Conservation (phyloP, 2,329 filamentous ascomycete species). For the Neonectria sp. region DNA sequence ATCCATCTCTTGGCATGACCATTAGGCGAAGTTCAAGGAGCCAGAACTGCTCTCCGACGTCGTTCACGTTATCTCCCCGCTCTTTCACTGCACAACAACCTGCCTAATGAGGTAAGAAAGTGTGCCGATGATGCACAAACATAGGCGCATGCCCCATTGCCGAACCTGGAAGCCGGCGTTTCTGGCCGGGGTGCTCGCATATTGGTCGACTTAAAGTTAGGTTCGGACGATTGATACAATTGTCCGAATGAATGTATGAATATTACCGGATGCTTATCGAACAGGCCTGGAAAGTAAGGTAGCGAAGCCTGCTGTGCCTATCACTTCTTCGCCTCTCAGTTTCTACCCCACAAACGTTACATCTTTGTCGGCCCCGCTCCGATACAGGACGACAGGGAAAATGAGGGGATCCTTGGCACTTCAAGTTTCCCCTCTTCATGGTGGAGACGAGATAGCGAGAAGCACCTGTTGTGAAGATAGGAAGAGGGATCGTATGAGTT, state of each 20-base stretch:
- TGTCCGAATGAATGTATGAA: neutral
- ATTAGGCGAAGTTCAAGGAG: conserved; percentile 3
- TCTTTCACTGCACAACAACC: conserved; percentile 7
- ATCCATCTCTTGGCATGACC: neutral
- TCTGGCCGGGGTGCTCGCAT: neutral
- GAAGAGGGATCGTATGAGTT: too few species aligned
- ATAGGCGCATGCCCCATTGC: conserved; percentile 2
- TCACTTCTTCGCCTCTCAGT: too few species aligned
- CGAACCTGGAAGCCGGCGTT: conserved; percentile 20
- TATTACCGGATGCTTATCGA: neutral
- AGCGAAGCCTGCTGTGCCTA: neutral
- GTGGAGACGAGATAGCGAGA: too few species aligned
- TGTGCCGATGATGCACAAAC: conserved; percentile 1
- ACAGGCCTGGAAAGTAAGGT: neutral
- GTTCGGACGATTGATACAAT: neutral
- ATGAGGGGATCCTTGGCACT: neutral
- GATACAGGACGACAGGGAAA: neutral
- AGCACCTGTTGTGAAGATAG: neutral
- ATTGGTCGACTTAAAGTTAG: neutral
- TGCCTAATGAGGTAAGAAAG: conserved; percentile 13
- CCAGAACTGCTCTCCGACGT: conserved; percentile 24
- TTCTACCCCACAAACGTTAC: neutral
- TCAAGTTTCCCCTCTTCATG: neutral
- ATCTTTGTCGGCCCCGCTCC: neutral
- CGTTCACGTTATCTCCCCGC: neutral